These are phyloP conservation scores for Violaceomyces palustris DNA, from an alignment of 1,284 basidiomycete species.

Conservation along the genomic window DNA sequence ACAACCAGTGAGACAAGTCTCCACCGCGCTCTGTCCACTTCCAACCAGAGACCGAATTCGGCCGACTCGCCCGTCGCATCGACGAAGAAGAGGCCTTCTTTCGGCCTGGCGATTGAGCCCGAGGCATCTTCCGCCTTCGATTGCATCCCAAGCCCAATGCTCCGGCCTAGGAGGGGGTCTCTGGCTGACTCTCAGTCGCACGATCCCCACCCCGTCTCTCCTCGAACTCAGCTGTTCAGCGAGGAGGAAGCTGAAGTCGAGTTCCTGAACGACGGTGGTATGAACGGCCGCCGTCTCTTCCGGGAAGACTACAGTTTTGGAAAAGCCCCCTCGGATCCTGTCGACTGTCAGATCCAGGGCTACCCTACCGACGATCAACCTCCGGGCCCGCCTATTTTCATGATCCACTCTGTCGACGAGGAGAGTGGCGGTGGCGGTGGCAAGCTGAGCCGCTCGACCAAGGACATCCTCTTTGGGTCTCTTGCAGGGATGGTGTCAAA, in stretches of 20 bases:
- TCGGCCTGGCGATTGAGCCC: constrained; percentile 24
- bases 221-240: not conserved
- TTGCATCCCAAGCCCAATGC: constrained; percentile 24
- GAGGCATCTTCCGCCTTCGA: constrained; percentile 28
- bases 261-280: constrained; percentile 9
- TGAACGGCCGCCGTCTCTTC: no score
- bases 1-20: no score
- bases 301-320: no score
- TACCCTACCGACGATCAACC: no score
- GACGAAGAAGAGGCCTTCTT: constrained; percentile 28
- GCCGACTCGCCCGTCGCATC: no score
- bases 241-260: constrained; percentile 15
- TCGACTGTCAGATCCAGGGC: no score
- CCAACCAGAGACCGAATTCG: no score
- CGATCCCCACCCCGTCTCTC: not conserved
- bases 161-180: constrained; percentile 12
- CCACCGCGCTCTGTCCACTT: no score
- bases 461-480: constrained; percentile 49
- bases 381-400: no score
- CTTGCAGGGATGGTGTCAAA: constrained; percentile 50
- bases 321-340: no score
- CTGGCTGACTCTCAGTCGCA: constrained; percentile 5
- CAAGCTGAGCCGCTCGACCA: constrained; percentile 39
- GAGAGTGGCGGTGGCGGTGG: constrained; percentile 5
- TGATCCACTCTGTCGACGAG: constrained; percentile 24